Percentiles rank a stretch among this genome's conserved stretches.
phyloP scores from a whole-genome alignment of 768 basidiomycete genomes.

The Boletus insuetus region DNA sequence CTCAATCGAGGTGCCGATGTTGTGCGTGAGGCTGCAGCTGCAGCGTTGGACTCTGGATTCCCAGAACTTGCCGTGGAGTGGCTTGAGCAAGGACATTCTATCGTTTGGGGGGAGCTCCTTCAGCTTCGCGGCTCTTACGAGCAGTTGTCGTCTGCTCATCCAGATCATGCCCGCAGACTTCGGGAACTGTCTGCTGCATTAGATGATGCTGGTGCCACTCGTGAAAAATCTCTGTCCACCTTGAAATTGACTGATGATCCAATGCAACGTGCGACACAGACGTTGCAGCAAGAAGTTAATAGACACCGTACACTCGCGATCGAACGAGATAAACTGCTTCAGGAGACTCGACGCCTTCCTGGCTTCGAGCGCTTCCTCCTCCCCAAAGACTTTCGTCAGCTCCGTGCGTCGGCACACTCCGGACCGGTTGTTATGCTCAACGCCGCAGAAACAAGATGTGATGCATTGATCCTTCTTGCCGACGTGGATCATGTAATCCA shows the following conservation, averaged over 20 bases:
- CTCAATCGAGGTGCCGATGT: too few species aligned
- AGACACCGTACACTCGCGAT: slow-evolving; percentile 1
- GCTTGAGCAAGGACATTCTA: slow-evolving; percentile 16
- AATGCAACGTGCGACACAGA: background rate
- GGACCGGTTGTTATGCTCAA: background rate
- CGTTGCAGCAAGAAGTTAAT: background rate
- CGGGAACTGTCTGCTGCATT: too few species aligned
- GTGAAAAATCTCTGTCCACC: background rate
- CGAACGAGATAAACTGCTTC: background rate
- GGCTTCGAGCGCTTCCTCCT: slow-evolving; percentile 6
- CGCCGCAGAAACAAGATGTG: slow-evolving; percentile 23
- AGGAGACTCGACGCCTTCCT: background rate
- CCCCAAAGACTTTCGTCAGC: background rate
- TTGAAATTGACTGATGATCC: background rate
- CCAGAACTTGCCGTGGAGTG: slow-evolving; percentile 11
- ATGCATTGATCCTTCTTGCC: slow-evolving; percentile 22
- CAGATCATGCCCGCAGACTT: too few species aligned
- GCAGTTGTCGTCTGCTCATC: too few species aligned
- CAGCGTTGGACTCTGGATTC: slow-evolving; percentile 10
- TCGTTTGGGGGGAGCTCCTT: slow-evolving; percentile 2
- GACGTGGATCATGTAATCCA: background rate
- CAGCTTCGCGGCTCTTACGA: too few species aligned
- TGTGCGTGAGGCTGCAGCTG: slow-evolving; percentile 8
- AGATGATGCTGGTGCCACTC: background rate
- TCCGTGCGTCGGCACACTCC: background rate